These are phyloP conservation scores for Garcia nutans DNA, from an alignment of 345 rosid genomes.

Conservation along the genomic window DNA sequence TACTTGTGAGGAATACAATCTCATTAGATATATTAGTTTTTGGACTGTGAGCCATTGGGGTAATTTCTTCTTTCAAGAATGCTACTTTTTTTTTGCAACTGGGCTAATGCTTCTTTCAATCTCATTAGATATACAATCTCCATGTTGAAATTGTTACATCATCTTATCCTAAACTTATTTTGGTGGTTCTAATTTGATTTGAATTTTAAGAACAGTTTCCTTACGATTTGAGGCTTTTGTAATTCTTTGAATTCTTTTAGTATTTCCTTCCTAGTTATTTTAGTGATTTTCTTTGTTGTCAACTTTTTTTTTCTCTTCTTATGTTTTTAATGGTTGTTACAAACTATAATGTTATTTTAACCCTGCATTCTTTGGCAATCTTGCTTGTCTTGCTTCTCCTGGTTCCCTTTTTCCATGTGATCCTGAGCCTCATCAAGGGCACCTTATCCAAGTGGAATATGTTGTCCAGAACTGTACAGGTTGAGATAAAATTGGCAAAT, in stretches of 20 bases:
- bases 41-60: constrained; percentile 6
- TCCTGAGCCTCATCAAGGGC: background rate
- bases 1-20: constrained; percentile 16
- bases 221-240: background rate
- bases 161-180: background rate
- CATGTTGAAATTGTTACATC: background rate
- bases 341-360: background rate
- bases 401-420: background rate
- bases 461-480: background rate
- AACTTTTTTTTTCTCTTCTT: background rate
- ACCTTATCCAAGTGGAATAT: background rate
- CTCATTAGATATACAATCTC: too few relatives aligned
- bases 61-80: constrained; percentile 10
- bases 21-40: constrained; percentile 17
- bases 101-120: too few relatives aligned
- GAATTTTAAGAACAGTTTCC: too few relatives aligned
- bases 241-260: background rate
- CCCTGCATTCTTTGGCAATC: background rate
- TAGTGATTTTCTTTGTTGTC: too few relatives aligned
- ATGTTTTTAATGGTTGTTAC: background rate
- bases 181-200: background rate
- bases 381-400: background rate
- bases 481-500: background rate
- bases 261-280: background rate
- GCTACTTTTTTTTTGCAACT: background rate